Evolutionary conservation across 352 stramenopile species (phyloP).

Genomic region (Chrysophaeum taylorii): DNA sequence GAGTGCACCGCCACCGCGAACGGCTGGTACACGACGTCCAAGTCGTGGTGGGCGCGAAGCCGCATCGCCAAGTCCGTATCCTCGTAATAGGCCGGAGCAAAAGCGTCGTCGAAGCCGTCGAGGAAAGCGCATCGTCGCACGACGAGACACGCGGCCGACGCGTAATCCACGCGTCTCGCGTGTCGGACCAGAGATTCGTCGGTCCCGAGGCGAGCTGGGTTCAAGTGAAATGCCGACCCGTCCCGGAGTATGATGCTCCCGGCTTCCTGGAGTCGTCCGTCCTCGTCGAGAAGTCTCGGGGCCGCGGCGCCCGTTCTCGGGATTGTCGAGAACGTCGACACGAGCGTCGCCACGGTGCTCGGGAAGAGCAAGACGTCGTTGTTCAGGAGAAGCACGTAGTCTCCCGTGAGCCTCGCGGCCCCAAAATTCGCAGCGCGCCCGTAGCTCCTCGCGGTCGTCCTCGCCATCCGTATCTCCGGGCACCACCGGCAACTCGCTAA

Average conservation of each 20-base stretch:
- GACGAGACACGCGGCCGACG: not conserved
- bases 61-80: constrained; percentile 3
- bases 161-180: constrained; percentile 1
- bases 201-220: not conserved
- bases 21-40: not conserved
- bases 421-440: too few species aligned
- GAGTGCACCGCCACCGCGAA: not conserved
- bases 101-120: not conserved
- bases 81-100: constrained; percentile 1
- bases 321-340: not conserved
- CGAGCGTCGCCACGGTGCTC: too few species aligned
- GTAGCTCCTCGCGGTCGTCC: too few species aligned
- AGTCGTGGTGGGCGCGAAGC: not conserved
- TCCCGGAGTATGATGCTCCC: not conserved
- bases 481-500: too few species aligned
- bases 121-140: too few species aligned
- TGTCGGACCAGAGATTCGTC: too few species aligned
- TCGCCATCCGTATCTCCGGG: too few species aligned
- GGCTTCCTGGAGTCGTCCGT: not conserved
- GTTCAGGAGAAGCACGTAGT: constrained; percentile 1
- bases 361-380: too few species aligned
- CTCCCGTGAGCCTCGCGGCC: too few species aligned
- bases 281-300: not conserved
- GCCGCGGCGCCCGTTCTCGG: not conserved
- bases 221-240: not conserved